Evolutionary conservation across 2,329 filamentous ascomycete species (phyloP), one percentile per base, ranked within the genome.

Genomic region (Nemania abortiva): DNA sequence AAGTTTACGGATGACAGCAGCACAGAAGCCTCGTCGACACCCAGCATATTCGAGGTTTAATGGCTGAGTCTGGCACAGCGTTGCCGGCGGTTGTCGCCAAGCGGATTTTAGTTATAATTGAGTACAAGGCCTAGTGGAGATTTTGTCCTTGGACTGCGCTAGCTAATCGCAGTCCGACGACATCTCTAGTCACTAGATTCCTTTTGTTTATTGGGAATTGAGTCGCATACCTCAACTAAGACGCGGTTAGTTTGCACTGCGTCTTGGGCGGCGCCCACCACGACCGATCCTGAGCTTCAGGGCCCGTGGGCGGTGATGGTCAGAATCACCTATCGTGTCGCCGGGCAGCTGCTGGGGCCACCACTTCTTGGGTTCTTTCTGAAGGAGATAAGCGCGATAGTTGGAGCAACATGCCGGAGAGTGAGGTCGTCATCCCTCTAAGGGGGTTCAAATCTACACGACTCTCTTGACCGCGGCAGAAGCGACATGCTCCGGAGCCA

Each of bases 331-430:
- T 27, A 34, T 53, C 29, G 29, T 54, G 63, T 42, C 24, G 4
- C 20, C 24, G 24, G n/a, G 13, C 42, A 27, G 68, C 68, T 62
- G 75, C 71, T 58, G 66, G 75, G 76, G 74, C 74, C 75, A 73
- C 74, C 75, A 76, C 73, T 56, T 72, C 78, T 79, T 79, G 81
- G 81, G 76, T 81, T 80, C 81, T 84, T 84, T 86, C 84, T 86
- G 84, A 86, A 86, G 84, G 84, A 84, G 85, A 86, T 77, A 87
- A 86, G 84, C 84, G 85, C 82, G 85, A 86, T 87, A 87, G 84
- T 85, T 85, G 85, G 84, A 72, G 81, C 81, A 74, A 75, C 67
- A 78, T 81, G 78, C 80, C 77, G 42, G 75, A 74, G 45, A 65
- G 52, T 15, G 64, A 72, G 57, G 71, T 65, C n/a, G 39, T 15